A percentile compares a stretch with the other conserved stretches of the same genome.
Evolutionary conservation across 306 rosid genomes (phyloP).

Genomic region (Sindora glabra): DNA sequence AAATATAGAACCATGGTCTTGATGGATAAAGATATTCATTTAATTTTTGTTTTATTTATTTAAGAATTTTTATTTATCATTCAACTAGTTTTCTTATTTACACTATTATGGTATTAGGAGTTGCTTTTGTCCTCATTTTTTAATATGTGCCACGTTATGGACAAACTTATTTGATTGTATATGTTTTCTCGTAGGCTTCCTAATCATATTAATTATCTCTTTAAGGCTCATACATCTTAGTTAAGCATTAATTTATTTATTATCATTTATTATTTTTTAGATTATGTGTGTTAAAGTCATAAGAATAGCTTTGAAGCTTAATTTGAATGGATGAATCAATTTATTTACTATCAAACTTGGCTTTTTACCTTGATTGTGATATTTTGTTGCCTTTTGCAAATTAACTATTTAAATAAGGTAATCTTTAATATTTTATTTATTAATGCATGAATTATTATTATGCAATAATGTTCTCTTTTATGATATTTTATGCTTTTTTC

Average conservation of each 20-base stretch:
- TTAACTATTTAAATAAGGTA: conserved; percentile 93
- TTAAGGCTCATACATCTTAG: not conserved
- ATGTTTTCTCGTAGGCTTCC: conserved; percentile 84
- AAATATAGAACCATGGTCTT: no score
- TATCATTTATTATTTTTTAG: conserved; percentile 33
- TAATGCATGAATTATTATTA: no score
- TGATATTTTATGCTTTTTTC: no score
- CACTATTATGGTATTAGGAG: conserved; percentile 21
- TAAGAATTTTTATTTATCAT: not conserved
- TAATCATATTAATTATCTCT: conserved; percentile 45
- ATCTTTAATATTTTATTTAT: not conserved
- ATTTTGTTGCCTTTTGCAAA: conserved; percentile 60
- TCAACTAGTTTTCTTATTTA: conserved; percentile 72
- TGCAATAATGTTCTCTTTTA: no score
- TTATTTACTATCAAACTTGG: conserved; percentile 72
- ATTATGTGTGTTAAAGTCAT: conserved; percentile 93
- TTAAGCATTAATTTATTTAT: not conserved
- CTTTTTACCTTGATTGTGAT: conserved; percentile 40
- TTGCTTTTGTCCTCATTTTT: conserved; percentile 56
- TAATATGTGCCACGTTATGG: conserved; percentile 45
- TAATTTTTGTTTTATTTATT: not conserved
- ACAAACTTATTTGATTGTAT: conserved; percentile 55
- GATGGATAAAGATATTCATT: no score
- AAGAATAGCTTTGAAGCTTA: conserved; percentile 75
- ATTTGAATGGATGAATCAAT: conserved; percentile 69